Percentiles rank a stretch among this genome's conserved stretches.
Conservation (phyloP, 1,139 yeast species). For the Hemisphaericaspora subhashii region DNA sequence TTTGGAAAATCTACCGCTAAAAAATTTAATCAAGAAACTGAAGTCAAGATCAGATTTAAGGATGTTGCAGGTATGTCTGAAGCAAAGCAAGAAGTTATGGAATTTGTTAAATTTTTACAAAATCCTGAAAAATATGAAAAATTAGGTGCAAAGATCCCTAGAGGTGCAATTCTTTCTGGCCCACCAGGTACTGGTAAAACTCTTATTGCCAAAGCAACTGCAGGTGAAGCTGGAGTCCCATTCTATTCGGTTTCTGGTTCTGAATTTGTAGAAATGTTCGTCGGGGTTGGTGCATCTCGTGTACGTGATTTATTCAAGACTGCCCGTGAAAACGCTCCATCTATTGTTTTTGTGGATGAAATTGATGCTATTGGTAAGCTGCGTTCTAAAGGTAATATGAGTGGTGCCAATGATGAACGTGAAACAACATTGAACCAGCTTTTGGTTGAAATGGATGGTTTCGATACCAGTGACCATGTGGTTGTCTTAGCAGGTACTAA, state of each 20-base stretch:
- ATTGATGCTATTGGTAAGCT: conserved; percentile 98
- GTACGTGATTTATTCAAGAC: conserved; percentile 92
- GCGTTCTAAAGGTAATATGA: conserved; percentile 78
- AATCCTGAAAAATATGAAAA: conserved; percentile 87
- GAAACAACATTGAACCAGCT: conserved; percentile 95
- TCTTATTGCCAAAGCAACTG: conserved; percentile 94
- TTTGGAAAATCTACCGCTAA: conserved; percentile 90
- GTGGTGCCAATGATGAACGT: conserved; percentile 93
- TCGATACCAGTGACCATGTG: conserved; percentile 84
- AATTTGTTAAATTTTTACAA: conserved; percentile 88
- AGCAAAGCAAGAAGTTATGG: conserved; percentile 98
- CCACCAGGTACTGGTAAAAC: conserved; percentile 99
- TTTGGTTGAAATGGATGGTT: conserved; percentile 97
- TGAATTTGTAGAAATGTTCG: conserved; percentile 98
- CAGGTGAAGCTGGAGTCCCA: conserved; percentile 98
- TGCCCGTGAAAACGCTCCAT: conserved; percentile 91
- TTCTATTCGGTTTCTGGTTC: conserved; percentile 94
- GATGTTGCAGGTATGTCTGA: conserved; percentile 98
- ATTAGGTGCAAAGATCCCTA: conserved; percentile 94
- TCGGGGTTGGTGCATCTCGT: conserved; percentile 97
- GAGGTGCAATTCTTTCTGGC: conserved; percentile 96
- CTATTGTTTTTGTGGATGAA: conserved; percentile 93
- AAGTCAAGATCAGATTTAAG: conserved; percentile 80
- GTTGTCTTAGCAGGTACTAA: conserved; percentile 98
- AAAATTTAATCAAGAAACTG: conserved; percentile 87